A percentile compares a stretch with the other conserved stretches of the same genome.
Conservation (phyloP, 2,329 filamentous ascomycete species). For the Sporothrix protearum region DNA sequence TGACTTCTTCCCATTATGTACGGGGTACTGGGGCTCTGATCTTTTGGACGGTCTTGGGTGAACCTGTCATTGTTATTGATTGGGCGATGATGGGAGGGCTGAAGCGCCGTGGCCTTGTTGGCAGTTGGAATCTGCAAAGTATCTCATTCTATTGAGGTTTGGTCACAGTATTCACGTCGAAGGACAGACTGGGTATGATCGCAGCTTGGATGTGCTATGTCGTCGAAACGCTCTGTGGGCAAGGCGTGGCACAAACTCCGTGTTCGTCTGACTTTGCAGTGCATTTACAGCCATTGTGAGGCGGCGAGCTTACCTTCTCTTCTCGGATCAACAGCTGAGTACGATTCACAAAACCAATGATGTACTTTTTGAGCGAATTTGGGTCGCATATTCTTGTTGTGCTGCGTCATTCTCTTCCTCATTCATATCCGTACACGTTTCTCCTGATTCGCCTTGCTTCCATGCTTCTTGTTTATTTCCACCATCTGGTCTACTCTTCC, state of each 20-base stretch:
- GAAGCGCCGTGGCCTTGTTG: too few species aligned
- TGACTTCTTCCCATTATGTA: not conserved
- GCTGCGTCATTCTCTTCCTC: too few species aligned
- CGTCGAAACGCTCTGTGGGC: not conserved
- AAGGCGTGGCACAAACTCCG: not conserved
- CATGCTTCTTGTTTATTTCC: not conserved
- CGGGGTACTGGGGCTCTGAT: too few species aligned
- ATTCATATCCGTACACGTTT: not conserved
- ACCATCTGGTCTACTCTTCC: not conserved
- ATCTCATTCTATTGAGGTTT: too few species aligned
- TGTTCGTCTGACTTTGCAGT: not conserved
- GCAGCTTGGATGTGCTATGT: not conserved
- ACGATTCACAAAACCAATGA: too few species aligned
- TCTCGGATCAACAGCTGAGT: too few species aligned
- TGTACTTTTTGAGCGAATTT: too few species aligned
- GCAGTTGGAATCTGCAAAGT: too few species aligned
- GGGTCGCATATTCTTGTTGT: too few species aligned
- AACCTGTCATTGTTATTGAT: too few species aligned
- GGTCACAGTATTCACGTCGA: not conserved
- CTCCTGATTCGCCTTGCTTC: not conserved
- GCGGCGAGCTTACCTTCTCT: not conserved
- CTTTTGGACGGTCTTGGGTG: too few species aligned
- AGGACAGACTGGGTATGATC: not conserved
- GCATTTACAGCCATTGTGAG: not conserved
- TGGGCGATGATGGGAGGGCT: too few species aligned